Evolutionary conservation across 768 basidiomycete genomes (phyloP).

Genomic region (Strobilomyces dryophilus): DNA sequence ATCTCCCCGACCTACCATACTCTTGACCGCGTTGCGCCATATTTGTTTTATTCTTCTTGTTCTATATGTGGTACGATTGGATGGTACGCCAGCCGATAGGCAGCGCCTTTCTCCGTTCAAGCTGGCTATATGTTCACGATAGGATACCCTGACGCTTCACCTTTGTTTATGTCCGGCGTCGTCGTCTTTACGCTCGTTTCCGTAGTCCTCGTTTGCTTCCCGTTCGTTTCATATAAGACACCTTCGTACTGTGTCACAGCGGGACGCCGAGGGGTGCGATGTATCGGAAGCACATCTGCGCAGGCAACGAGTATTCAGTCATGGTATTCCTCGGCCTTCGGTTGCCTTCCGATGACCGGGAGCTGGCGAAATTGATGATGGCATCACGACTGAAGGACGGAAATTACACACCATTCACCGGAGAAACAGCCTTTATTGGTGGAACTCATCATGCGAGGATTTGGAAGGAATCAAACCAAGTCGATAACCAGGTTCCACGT

Average conservation of each 20-base stretch:
- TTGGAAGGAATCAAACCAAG: background rate
- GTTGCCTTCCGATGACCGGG: background rate
- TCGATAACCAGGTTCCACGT: background rate
- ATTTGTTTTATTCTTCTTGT: background rate
- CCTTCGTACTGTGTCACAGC: background rate
- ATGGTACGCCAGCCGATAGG: conserved; percentile 8
- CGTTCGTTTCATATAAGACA: conserved; percentile 17
- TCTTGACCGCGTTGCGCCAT: conserved; percentile 1
- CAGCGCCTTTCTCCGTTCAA: conserved; percentile 15
- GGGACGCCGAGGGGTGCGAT: background rate
- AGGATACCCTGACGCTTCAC: conserved; percentile 19
- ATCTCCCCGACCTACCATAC: conserved; percentile 26
- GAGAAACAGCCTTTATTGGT: too few relatives aligned
- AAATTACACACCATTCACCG: conserved; percentile 8
- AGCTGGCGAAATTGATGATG: background rate
- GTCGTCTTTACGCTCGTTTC: conserved; percentile 20
- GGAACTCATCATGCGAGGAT: too few relatives aligned
- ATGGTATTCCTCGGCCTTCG: background rate
- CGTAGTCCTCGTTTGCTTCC: conserved; percentile 6
- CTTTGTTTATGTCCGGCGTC: conserved; percentile 11
- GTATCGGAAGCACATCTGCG: background rate
- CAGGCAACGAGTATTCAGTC: background rate
- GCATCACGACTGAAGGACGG: conserved; percentile 3
- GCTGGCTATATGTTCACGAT: conserved; percentile 13
- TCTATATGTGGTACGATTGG: conserved; percentile 12